phyloP scores from a whole-genome alignment of 2,329 filamentous ascomycete species.

The Grosmannia clavigera region DNA sequence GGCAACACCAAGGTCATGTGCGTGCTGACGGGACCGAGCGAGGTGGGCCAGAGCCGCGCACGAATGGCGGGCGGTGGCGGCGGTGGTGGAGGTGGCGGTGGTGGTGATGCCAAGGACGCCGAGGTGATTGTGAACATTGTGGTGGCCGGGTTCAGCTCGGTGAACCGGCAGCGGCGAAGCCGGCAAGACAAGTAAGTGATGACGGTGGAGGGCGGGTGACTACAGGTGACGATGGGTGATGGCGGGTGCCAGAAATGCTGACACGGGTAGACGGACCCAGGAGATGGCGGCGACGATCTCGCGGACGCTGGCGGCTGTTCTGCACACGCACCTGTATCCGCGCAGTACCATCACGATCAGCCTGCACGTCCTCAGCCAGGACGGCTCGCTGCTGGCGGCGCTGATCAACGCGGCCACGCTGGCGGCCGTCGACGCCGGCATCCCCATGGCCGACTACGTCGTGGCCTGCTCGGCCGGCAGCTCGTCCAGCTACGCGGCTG shows the following conservation, averaged over 20 bases:
- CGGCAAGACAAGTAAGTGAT: conserved; percentile 63
- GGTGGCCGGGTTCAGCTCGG: conserved; percentile 75
- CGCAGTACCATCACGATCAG: conserved; percentile 74
- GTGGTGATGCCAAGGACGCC: conserved; percentile 34
- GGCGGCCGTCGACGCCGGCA: conserved; percentile 84
- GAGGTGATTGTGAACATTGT: conserved; percentile 71
- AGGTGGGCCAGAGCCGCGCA: conserved; percentile 35
- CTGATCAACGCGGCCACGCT: conserved; percentile 86
- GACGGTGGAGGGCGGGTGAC: not conserved
- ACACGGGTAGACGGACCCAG: conserved; percentile 50
- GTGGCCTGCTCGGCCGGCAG: conserved; percentile 79
- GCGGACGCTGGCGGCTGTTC: conserved; percentile 60
- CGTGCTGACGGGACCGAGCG: conserved; percentile 74
- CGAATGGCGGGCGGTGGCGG: conserved; percentile 21
- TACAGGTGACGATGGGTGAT: conserved; percentile 16
- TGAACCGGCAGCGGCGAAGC: conserved; percentile 67
- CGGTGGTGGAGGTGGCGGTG: conserved; percentile 16
- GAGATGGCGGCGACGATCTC: conserved; percentile 73
- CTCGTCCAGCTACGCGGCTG: conserved; percentile 51
- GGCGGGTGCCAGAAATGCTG: no score
- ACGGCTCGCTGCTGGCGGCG: conserved; percentile 80
- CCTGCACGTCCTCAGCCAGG: conserved; percentile 77
- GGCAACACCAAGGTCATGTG: conserved; percentile 97
- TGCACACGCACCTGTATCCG: conserved; percentile 82
- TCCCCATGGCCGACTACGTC: conserved; percentile 90